A percentile compares a stretch with the other conserved stretches of the same genome.
These are phyloP conservation scores for Colletotrichum echinochloae DNA, from an alignment of 2,329 filamentous ascomycete genomes.

Conservation along the genomic window DNA sequence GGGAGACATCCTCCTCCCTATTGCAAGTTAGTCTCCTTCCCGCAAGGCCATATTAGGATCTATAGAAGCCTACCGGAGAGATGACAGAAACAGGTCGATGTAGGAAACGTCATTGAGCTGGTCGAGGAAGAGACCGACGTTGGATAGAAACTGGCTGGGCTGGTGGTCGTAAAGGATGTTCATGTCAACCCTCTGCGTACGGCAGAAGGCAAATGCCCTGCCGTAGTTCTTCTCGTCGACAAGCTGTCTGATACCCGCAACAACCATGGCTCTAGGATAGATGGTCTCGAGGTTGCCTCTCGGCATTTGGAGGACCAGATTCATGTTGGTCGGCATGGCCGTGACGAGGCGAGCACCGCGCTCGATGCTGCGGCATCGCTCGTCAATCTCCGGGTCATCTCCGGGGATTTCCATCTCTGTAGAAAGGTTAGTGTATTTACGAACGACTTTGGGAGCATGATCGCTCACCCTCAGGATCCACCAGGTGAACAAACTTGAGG, in stretches of 20 bases:
- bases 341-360: constrained; percentile 88
- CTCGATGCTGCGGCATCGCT: constrained; percentile 92
- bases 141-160: constrained; percentile 85
- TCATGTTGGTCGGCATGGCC: constrained; percentile 88
- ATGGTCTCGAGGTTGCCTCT: constrained; percentile 96
- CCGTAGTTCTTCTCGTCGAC: constrained; percentile 86
- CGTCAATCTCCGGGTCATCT: constrained; percentile 92
- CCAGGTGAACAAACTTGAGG: constrained; percentile 92
- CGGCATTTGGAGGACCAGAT: constrained; percentile 92
- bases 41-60: not conserved
- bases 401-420: constrained; percentile 82
- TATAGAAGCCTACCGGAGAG: constrained; percentile 71
- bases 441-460: no score
- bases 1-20: constrained; percentile 89
- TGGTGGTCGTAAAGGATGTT: constrained; percentile 96
- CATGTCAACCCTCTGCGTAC: constrained; percentile 95
- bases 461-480: constrained; percentile 70
- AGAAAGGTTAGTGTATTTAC: constrained; percentile 42
- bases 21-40: constrained; percentile 44
- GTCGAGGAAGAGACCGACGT: constrained; percentile 81
- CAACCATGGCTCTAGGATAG: constrained; percentile 89
- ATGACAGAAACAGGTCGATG: constrained; percentile 92
- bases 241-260: constrained; percentile 86
- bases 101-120: constrained; percentile 85
- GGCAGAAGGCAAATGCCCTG: constrained; percentile 86